A percentile compares a stretch with the other conserved stretches of the same genome.
Conservation (phyloP, 2,329 filamentous ascomycete genomes). For the Cordyceps cateniannulata region DNA sequence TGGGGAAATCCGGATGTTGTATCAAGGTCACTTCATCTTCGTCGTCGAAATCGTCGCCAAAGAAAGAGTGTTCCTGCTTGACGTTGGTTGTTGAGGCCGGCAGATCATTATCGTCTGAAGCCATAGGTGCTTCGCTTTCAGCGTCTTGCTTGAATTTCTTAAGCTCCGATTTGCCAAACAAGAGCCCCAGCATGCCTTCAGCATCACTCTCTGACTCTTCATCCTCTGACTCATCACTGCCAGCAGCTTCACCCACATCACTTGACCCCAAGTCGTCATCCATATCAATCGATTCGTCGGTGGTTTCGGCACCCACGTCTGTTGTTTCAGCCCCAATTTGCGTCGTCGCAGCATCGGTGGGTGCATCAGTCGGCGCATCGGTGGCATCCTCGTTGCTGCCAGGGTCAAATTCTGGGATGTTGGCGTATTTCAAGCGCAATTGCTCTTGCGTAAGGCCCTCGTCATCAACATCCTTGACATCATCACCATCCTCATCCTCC, state of each 20-base stretch:
- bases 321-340: slow-evolving; percentile 18
- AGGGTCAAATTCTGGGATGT: slow-evolving; percentile 44
- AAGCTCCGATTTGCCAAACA: slow-evolving; percentile 54
- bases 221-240: slow-evolving; percentile 36
- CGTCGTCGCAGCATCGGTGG: slow-evolving; percentile 19
- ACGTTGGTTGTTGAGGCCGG: slow-evolving; percentile 19
- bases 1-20: slow-evolving; percentile 22
- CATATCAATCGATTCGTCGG: slow-evolving; percentile 63
- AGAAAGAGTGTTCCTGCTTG: slow-evolving; percentile 22
- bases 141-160: slow-evolving; percentile 43
- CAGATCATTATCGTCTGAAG: slow-evolving; percentile 1
- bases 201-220: slow-evolving; percentile 39
- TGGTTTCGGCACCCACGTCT: slow-evolving; percentile 42
- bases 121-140: slow-evolving; percentile 13
- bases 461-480: slow-evolving; percentile 47
- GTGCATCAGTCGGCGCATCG: slow-evolving; percentile 18
- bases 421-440: slow-evolving; percentile 60
- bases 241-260: slow-evolving; percentile 39
- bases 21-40: slow-evolving; percentile 30
- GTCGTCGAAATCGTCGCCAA: slow-evolving; percentile 18
- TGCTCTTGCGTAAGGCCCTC: slow-evolving; percentile 64
- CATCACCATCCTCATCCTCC: slow-evolving; percentile 39
- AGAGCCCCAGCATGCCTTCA: slow-evolving; percentile 46
- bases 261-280: slow-evolving; percentile 58
- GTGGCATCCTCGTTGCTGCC: slow-evolving; percentile 19